These are phyloP conservation scores for Cinchona pubescens DNA, from an alignment of 257 asterid genomes.

Conservation along the genomic window DNA sequence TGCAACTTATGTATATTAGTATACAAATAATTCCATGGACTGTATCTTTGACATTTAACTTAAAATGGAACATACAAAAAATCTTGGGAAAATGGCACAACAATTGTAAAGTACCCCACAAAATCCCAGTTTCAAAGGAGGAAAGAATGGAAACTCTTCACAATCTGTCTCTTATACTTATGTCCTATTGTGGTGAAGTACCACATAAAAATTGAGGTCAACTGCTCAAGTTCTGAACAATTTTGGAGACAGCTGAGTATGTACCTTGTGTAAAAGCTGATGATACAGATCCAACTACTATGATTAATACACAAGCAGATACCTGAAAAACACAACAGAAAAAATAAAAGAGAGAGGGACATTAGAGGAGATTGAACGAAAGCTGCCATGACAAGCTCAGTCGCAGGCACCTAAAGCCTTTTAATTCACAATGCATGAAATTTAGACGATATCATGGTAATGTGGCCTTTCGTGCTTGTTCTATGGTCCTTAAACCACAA, in stretches of 20 bases:
- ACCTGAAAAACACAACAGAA: slow-evolving; percentile 36
- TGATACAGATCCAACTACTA: slow-evolving; percentile 57
- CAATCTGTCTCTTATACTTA: too few species aligned
- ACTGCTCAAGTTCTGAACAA: slow-evolving; percentile 48
- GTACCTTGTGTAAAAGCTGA: slow-evolving; percentile 66
- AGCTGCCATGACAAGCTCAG: background rate
- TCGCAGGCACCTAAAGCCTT: background rate
- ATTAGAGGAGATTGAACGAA: background rate
- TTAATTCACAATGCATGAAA: background rate
- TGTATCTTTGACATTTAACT: background rate
- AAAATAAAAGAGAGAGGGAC: background rate
- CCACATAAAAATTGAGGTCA: slow-evolving; percentile 3
- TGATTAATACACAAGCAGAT: slow-evolving; percentile 47
- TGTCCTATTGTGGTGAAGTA: background rate
- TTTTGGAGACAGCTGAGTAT: slow-evolving; percentile 70
- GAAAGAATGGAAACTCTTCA: background rate
- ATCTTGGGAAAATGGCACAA: background rate
- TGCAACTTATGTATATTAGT: background rate
- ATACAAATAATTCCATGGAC: background rate
- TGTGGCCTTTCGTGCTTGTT: background rate
- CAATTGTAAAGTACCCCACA: background rate
- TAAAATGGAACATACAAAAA: background rate
- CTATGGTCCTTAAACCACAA: background rate
- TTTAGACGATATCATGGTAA: background rate
- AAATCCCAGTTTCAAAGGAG: background rate